A percentile compares a stretch with the other conserved stretches of the same genome.
Evolutionary conservation across 177 flowering plant species (phyloP).

Genomic region (Vitis hybrid): DNA sequence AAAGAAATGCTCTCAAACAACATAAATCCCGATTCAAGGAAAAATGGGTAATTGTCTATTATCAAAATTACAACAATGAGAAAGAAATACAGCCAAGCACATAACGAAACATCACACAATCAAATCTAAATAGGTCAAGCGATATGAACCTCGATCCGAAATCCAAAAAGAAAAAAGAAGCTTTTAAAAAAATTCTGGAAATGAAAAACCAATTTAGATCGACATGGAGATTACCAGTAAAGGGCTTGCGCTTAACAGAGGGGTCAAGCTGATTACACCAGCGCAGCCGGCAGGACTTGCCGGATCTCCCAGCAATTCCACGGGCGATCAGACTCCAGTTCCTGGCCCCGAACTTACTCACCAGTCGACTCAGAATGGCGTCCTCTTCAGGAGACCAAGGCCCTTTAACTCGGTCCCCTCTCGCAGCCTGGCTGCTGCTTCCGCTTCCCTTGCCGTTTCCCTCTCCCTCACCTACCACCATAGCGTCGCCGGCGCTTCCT

Average conservation of each 20-base stretch:
- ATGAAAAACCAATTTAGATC: too few species aligned
- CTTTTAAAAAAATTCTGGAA: neutral
- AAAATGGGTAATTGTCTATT: too few species aligned
- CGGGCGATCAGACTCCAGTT: conserved; percentile 88
- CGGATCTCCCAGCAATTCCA: conserved; percentile 80
- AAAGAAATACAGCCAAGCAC: too few species aligned
- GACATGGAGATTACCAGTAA: conserved; percentile 45
- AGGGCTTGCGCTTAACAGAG: conserved; percentile 74
- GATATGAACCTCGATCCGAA: neutral
- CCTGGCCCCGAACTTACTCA: conserved; percentile 70
- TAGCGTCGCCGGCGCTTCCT: conserved; percentile 17
- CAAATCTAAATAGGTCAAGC: neutral
- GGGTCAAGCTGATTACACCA: conserved; percentile 94
- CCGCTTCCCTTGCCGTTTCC: conserved; percentile 13
- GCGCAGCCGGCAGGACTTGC: conserved; percentile 77
- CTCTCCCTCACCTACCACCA: conserved; percentile 5
- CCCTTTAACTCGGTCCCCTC: conserved; percentile 57
- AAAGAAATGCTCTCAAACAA: too few species aligned
- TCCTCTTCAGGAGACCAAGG: conserved; percentile 93
- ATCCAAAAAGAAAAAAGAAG: neutral
- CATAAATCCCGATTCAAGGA: too few species aligned
- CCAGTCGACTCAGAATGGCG: conserved; percentile 61
- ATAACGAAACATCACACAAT: neutral
- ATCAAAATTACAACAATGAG: too few species aligned
- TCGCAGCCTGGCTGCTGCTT: conserved; percentile 14